Base-by-base conservation (phyloP, 1,284 basidiomycete species). In the Marasmius tenuissimus region DNA sequence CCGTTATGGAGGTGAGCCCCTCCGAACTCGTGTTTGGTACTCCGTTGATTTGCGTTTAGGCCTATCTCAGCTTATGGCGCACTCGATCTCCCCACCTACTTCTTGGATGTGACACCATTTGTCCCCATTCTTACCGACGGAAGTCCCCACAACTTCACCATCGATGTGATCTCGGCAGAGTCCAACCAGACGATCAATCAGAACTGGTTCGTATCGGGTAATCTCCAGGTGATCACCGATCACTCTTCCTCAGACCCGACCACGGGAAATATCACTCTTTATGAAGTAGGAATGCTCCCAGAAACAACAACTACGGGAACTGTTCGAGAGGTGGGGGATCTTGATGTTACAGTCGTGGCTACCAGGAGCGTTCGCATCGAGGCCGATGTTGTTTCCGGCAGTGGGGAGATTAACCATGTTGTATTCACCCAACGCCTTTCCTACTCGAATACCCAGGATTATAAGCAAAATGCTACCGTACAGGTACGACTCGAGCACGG, bases 31-130 rank as follows among this genome's bases (percentile, higher is more conserved):
- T 39, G 5, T 34, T 10, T 6, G 9, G n/a, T 22, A 27, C 20
- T 38, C 1, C 14, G 22, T 49, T 16, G 37, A 42, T 27, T 42
- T 33, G 57, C 14, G 57, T 6, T 34, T 50, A 89, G 91, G 62
- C 92, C 92, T 0, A 90, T 93, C 69, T 84, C 87, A 1, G 85
- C 91, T 2, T 92, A 90, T 67, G 91, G 91, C 11, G 89, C 91
- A 1, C 77, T 92, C 40, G 89, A 93, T 66, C 80, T 92, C 34
- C 92, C 92, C 0, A 90, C 87, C 1, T 93, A 94, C 73, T 86
- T 86, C 69, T 69, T 93, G 47, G 92, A 94, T 71, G 75, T 93
- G 57, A 92, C 91, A 14, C 90, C 92, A 0, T 94, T 93, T 71
- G 80, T 91, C 1, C 90, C 89, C 5, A 68, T 86, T 20, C 78